Conservation (phyloP, 2,329 filamentous ascomycete genomes). For the Dendrostoma leiphaemia region DNA sequence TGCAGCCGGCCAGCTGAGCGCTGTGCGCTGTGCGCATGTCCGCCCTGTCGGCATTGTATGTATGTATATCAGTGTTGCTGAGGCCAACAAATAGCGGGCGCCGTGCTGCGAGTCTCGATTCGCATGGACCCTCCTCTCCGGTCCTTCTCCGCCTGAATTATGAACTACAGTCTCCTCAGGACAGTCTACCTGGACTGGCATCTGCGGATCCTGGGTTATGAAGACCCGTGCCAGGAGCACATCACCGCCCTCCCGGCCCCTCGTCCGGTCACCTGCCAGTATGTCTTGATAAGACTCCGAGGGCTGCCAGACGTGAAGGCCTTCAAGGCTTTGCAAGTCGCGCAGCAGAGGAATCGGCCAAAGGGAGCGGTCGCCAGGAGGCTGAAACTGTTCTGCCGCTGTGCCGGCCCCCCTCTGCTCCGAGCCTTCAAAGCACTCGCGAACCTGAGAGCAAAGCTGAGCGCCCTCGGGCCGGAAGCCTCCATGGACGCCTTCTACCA, state of each 20-base stretch:
- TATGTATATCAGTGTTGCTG: neutral
- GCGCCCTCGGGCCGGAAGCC: neutral
- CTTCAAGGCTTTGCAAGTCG: constrained; percentile 5
- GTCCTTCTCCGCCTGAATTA: neutral
- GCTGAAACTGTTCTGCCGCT: constrained; percentile 9
- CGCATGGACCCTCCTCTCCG: neutral
- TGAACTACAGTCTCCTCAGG: constrained; percentile 16
- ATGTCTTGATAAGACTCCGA: constrained; percentile 6
- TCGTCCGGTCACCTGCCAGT: constrained; percentile 2
- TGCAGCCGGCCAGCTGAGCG: too few relatives aligned
- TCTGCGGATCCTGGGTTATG: constrained; percentile 5
- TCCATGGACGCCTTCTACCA: constrained; percentile 2
- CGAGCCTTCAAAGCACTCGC: constrained; percentile 5
- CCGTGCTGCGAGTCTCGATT: constrained; percentile 2
- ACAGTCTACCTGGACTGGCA: constrained; percentile 9
- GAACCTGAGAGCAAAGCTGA: neutral
- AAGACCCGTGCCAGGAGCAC: neutral
- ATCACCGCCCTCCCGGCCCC: neutral
- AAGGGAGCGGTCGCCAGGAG: neutral
- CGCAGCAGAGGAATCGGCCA: constrained; percentile 3
- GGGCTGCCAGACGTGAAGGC: constrained; percentile 4
- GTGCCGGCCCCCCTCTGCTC: constrained; percentile 11
- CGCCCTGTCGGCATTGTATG: too few relatives aligned
- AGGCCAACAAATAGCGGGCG: neutral
- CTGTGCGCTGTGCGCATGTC: neutral